phyloP scores from a whole-genome alignment of 495 filamentous ascomycete species.

The Talaromyces borbonicus region DNA sequence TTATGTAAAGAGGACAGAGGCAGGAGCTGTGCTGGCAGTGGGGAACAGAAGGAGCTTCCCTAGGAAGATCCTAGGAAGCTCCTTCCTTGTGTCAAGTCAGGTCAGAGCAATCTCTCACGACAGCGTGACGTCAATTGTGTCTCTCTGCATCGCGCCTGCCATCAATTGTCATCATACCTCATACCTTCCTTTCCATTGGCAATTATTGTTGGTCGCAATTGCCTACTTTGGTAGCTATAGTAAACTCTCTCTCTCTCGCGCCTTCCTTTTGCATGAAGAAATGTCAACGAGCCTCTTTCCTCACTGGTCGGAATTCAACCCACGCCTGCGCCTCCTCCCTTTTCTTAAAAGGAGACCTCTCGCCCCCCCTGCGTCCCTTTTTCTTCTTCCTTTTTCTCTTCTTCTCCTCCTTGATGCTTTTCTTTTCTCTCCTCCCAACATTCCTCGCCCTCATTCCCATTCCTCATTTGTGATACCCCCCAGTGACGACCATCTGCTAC shows the following conservation, averaged over 20 bases:
- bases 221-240: too few species aligned
- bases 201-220: too few species aligned
- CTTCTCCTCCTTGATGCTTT: too few species aligned
- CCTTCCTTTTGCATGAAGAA: not conserved
- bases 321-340: not conserved
- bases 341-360: not conserved
- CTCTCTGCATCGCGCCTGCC: not conserved
- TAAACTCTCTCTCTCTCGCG: too few species aligned
- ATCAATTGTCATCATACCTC: not conserved
- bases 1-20: not conserved
- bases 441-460: constrained; percentile 1
- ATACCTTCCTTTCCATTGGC: not conserved
- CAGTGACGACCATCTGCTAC: constrained; percentile 3
- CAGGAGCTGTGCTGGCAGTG: not conserved
- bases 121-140: not conserved
- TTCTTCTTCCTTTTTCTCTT: too few species aligned
- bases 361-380: not conserved
- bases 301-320: not conserved
- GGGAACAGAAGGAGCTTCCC: not conserved
- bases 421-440: constrained; percentile 1
- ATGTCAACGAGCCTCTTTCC: too few species aligned
- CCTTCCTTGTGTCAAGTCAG: too few species aligned
- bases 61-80: too few species aligned
- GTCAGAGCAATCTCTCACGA: too few species aligned
- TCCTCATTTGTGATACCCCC: constrained; percentile 6